Conservation (phyloP, 768 basidiomycete genomes). For the Psilocybe cubensis region DNA sequence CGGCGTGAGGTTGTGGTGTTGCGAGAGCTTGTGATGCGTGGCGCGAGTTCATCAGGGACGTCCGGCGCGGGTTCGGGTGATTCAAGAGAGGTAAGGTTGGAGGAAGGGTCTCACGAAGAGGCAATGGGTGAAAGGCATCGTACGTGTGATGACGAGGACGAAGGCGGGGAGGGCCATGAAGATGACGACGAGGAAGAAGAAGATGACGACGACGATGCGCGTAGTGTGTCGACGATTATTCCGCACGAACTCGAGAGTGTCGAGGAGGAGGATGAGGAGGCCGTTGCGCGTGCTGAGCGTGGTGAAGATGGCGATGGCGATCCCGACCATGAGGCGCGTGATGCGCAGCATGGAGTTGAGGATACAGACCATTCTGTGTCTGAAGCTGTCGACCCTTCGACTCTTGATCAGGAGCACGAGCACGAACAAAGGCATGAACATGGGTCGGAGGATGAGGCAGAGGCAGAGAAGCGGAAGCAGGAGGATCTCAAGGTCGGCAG, state of each 20-base stretch:
- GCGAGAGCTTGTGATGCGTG: conserved; percentile 58
- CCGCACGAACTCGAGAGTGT: conserved; percentile 73
- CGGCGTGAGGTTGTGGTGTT: conserved; percentile 77
- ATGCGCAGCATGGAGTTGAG: too few relatives aligned
- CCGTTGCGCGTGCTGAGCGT: conserved; percentile 33
- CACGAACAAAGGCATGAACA: conserved; percentile 11
- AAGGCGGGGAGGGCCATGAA: background rate
- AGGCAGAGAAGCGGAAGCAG: conserved; percentile 43
- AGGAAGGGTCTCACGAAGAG: too few relatives aligned
- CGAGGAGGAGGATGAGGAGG: conserved; percentile 76
- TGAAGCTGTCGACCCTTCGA: too few relatives aligned
- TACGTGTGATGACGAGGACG: background rate
- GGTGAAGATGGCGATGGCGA: too few relatives aligned
- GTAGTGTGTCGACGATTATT: conserved; percentile 73
- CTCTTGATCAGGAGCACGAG: conserved; percentile 8
- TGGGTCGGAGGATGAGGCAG: conserved; percentile 22
- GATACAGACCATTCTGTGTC: too few relatives aligned
- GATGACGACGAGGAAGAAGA: conserved; percentile 64
- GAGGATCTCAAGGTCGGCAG: conserved; percentile 50
- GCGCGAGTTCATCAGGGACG: too few relatives aligned
- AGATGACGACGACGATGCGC: conserved; percentile 73
- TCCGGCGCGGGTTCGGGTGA: too few relatives aligned
- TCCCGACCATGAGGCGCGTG: too few relatives aligned
- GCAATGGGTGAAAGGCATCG: conserved; percentile 22
- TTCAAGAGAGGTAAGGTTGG: too few relatives aligned